Evolutionary conservation across 1,139 yeast species (phyloP), one percentile per base, ranked within the genome.

Genomic region (Candida tropicalis): DNA sequence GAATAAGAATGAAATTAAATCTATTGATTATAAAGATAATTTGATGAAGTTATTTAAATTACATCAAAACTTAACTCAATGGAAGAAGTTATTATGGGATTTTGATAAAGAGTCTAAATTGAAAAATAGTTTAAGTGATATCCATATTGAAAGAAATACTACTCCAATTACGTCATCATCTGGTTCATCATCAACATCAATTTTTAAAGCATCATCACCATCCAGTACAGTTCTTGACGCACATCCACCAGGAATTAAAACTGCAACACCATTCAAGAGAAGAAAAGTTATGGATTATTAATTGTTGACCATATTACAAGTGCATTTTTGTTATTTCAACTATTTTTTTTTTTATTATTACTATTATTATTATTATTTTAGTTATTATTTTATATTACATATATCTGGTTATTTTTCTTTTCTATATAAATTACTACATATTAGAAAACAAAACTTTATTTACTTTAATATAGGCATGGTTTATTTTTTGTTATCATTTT

Each of bases 51-150:
- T 70, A 42, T 65, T 62, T 40, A 72, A 69, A 46, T 53, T 68
- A 42, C 75, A 70, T 52, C 65, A 64, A 41, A 55, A 56, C 24
- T 57, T 70, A 39, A 53, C 63, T 9, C 67, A 61, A 46, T 64
- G 72, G 71, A 70, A 70, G 50, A 57, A 55, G 38, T 58, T 64
- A 51, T 51, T 70, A 17, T 61, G 70, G 67, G 67, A 65, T 41
- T 68, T 59, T 51, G 69, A 70, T 46, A 59, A 60, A 39, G 71
- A 67, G 40, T 52, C 56, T 39, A 67, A 60, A 49, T 55, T 58
- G 48, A 68, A 67, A 42, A 53, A 59, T 34, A 56, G 61, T 22
- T 65, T 69, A n/a, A 40, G 11, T 24, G 36, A 32, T n/a, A 24
- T 25, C 13, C 35, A 38, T 25, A 34, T 38, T 17, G 29, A 41